These are phyloP conservation scores for Puya raimondii DNA, from an alignment of 176 grass and related monocot species.

Conservation along the genomic window DNA sequence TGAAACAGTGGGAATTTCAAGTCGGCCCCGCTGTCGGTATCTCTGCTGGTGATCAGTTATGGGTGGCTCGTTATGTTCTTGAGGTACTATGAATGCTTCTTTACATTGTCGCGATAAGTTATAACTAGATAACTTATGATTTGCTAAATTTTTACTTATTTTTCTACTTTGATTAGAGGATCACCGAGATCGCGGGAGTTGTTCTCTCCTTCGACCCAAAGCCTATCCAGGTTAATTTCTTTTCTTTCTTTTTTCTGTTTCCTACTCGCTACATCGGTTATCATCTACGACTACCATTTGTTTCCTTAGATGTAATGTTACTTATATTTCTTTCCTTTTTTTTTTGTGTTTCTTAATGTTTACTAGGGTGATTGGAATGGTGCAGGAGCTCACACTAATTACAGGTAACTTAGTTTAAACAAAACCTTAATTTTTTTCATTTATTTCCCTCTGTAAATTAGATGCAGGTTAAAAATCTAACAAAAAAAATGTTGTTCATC, in stretches of 20 bases:
- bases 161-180: conserved; percentile 45
- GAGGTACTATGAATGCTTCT: conserved; percentile 37
- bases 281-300: background rate
- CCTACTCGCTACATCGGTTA: background rate
- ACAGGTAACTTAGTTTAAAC: conserved; percentile 36
- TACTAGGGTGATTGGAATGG: conserved; percentile 91
- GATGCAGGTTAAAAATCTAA: background rate
- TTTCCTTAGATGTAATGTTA: background rate
- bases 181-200: conserved; percentile 92
- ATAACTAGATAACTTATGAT: background rate
- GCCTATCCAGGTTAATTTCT: conserved; percentile 50
- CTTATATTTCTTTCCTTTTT: background rate
- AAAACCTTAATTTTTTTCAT: background rate
- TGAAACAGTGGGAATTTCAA: conserved; percentile 94
- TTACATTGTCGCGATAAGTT: background rate
- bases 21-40: conserved; percentile 85
- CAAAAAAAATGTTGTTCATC: background rate
- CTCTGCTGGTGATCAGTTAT: conserved; percentile 72
- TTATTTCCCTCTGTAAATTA: background rate
- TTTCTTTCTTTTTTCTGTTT: background rate
- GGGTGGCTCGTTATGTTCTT: conserved; percentile 91
- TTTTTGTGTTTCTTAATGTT: background rate
- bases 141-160: background rate
- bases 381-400: conserved; percentile 91
- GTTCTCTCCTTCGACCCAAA: conserved; percentile 89